Evolutionary conservation across 768 basidiomycete species (phyloP), one percentile per base, ranked within the genome.

Genomic region (Mycena venus): DNA sequence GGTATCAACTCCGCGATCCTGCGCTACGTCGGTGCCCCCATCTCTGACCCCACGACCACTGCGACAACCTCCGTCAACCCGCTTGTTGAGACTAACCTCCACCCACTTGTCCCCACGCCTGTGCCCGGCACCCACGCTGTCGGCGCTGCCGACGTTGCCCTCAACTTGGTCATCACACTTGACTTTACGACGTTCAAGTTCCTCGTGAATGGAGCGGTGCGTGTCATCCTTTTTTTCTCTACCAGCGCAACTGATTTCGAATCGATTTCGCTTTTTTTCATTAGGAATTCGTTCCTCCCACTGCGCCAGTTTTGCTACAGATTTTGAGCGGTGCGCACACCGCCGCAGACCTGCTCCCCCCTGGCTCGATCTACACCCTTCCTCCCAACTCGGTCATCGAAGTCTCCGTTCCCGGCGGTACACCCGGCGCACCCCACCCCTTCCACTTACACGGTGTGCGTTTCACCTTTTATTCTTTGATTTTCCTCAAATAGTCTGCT

Each of bases 1-100:
- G 85, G 85, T 8, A 82, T 86, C 72, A 90, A 89, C 78, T 84
- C 84, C 40, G 91, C 89, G 8, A 90, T 92, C 68, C 78, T 91
- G 55, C 84, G 89, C 51, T 91, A 91, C 69, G 76, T 40, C 1
- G 88, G 87, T 17, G 90, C 90, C 2, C 9, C 14, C 40, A 19
- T 19, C 17, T 5, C 19, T 21, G 72, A 73, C 19, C 78, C 83
- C 0, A 64, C 68, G 19, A 85, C 84, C 55, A 56, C 77, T 67
- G 8, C 77, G 73, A 40, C 75, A 63, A 59, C 66, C 29, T 73
- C 51, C 10, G 44, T 63, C 17, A 81, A 82, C n/a, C 74, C 82
- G 0, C 82, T 90, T 40, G 31, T 79, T 3, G 89, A 90, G 71
- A 78, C 79, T 12, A 75, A 80, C 44, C 84, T 91, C 0, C 88